Conservation (phyloP, 768 basidiomycete genomes). For the Macrolepiota dolichaula region DNA sequence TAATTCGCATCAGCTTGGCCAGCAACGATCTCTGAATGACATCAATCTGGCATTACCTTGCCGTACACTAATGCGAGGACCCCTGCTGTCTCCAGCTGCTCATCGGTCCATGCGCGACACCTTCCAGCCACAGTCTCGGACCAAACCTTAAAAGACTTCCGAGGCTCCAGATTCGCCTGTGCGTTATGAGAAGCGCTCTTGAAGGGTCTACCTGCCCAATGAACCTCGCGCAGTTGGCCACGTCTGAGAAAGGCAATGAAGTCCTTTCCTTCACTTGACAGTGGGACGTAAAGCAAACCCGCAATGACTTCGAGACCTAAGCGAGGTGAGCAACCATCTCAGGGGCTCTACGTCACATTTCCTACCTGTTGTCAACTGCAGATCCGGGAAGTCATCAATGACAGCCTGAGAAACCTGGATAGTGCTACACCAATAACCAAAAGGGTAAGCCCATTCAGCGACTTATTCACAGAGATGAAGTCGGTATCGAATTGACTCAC, state of each 20-base stretch:
- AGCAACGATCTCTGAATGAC: background rate
- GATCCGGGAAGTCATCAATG: slow-evolving; percentile 66
- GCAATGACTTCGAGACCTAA: slow-evolving; percentile 60
- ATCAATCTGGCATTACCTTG: slow-evolving; percentile 37
- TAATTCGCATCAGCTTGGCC: background rate
- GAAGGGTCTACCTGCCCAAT: slow-evolving; percentile 79
- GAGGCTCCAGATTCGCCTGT: slow-evolving; percentile 53
- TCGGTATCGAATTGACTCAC: slow-evolving; percentile 31
- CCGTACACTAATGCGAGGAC: slow-evolving; percentile 79
- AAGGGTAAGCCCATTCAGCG: background rate
- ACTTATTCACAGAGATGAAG: background rate
- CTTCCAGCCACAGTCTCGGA: slow-evolving; percentile 68
- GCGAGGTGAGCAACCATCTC: background rate
- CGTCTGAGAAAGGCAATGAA: slow-evolving; percentile 81
- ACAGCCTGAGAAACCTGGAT: slow-evolving; percentile 73
- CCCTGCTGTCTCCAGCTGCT: slow-evolving; percentile 78
- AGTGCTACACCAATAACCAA: slow-evolving; percentile 34
- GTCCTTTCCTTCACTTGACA: slow-evolving; percentile 69
- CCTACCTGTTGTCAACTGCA: slow-evolving; percentile 50
- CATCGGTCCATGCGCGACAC: slow-evolving; percentile 73
- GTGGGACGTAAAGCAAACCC: slow-evolving; percentile 71
- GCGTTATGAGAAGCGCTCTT: slow-evolving; percentile 27
- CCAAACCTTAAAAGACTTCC: slow-evolving; percentile 81
- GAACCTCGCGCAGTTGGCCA: slow-evolving; percentile 66
- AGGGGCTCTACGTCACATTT: background rate